Evolutionary conservation across 2,329 filamentous ascomycete genomes (phyloP), one percentile per base, ranked within the genome.

Genomic region (Exophiala alcalophila): DNA sequence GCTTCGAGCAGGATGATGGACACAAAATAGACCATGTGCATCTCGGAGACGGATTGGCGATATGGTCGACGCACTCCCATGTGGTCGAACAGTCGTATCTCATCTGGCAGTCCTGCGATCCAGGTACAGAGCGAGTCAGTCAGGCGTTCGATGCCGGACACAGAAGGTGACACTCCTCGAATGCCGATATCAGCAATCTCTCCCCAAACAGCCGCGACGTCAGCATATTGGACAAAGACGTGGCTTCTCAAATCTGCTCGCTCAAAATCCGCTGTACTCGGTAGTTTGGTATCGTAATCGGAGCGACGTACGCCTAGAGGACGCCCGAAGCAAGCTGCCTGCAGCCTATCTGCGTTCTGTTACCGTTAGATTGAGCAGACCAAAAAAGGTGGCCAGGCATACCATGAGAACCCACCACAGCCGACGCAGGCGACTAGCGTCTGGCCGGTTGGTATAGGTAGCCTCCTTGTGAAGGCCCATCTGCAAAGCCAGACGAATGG

Each of bases 381-480:
- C 9, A 25, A 25, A 18, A 24, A 27, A 15, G 12, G n/a, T n/a
- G n/a, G n/a, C n/a, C n/a, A n/a, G n/a, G 11, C n/a, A n/a, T 19
- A 52, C 53, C 36, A 38, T 43, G 4, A 55, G 29, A 26, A 45
- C 34, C 53, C 53, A 55, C 36, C 41, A 42, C 23, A 55, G 38
- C 8, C 46, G 27, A 4, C 46, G 50, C 12, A 37, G 33, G 26
- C 33, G 26, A 1, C 48, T 42, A 3, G 42, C 14, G 5, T 37
- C 16, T n/a, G 32, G 16, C 6, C n/a, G 12, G 15, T 25, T 20
- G 6, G 16, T 15, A 30, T 56, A 58, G 3, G 52, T 57, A 15
- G 37, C 36, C 30, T 57, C 50, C 19, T 40, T 44, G 39, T 58
- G 55, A 21, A 58, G 44, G 11, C 54, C 55, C 49, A 58, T 56